These are phyloP conservation scores for Coniochaeta hoffmannii DNA, from an alignment of 2,329 filamentous ascomycete genomes.

Conservation along the genomic window DNA sequence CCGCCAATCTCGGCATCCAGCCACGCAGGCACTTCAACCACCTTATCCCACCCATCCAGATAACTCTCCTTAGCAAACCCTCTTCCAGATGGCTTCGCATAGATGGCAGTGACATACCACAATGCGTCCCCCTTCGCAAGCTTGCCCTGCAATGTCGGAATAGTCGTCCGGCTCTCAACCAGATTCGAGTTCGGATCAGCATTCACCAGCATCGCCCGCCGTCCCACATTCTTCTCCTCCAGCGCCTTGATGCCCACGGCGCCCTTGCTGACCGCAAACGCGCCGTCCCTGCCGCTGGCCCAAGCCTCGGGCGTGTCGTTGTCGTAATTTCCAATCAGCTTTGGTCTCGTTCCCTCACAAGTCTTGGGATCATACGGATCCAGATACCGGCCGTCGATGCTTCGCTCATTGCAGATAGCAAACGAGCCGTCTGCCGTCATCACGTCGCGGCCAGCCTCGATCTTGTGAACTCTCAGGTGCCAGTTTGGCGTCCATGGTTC, in stretches of 20 bases:
- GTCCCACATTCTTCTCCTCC: constrained; percentile 36
- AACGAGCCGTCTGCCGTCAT: constrained; percentile 70
- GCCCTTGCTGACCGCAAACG: constrained; percentile 50
- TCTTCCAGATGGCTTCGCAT: constrained; percentile 55
- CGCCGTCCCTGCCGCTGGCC: constrained; percentile 40
- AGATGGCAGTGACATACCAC: constrained; percentile 67
- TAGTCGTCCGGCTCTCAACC: constrained; percentile 61
- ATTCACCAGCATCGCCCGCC: constrained; percentile 60
- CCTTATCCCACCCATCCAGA: constrained; percentile 52
- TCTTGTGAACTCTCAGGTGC: constrained; percentile 60
- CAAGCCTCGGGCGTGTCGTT: constrained; percentile 45
- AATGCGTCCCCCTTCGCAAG: constrained; percentile 47
- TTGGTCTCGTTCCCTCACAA: constrained; percentile 44
- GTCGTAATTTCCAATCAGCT: constrained; percentile 55
- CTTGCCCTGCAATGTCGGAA: constrained; percentile 61
- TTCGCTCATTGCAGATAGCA: constrained; percentile 53
- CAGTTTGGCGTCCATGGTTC: constrained; percentile 52
- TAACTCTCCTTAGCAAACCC: constrained; percentile 45
- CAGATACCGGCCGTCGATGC: constrained; percentile 39
- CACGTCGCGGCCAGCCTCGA: constrained; percentile 53
- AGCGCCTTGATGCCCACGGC: constrained; percentile 50
- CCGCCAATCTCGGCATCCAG: constrained; percentile 40
- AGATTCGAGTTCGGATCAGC: constrained; percentile 76
- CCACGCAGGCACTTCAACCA: constrained; percentile 54
- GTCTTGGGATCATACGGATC: constrained; percentile 37